Evolutionary conservation across 352 stramenopile genomes (phyloP).

Genomic region (Hyaloperonospora arabidopsidis): DNA sequence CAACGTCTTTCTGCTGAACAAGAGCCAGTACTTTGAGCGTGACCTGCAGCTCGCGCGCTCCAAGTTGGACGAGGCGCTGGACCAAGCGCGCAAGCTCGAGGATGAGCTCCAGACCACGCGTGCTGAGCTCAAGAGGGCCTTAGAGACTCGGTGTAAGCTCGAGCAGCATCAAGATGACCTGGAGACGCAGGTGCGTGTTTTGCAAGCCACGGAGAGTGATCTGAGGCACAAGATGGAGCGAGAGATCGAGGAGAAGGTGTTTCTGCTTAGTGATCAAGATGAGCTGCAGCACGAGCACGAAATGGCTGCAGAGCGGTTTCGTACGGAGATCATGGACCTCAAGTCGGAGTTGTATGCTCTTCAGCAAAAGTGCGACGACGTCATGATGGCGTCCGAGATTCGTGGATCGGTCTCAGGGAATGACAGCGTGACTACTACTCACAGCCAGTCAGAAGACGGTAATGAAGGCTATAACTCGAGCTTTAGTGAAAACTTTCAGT

Average conservation of each 20-base stretch:
- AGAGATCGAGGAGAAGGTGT: constrained; percentile 83
- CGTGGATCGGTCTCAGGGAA: constrained; percentile 23
- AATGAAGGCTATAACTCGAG: constrained; percentile 32
- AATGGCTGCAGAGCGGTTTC: constrained; percentile 65
- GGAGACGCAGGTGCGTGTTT: constrained; percentile 71
- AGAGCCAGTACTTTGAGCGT: constrained; percentile 44
- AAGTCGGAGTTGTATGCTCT: constrained; percentile 76
- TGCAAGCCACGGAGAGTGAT: constrained; percentile 72
- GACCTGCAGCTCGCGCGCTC: constrained; percentile 41
- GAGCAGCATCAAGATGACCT: constrained; percentile 77
- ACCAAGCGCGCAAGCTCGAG: constrained; percentile 46
- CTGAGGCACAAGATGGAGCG: constrained; percentile 77
- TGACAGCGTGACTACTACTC: constrained; percentile 29
- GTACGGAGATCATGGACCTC: constrained; percentile 79
- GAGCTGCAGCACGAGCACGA: constrained; percentile 78
- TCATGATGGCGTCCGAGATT: constrained; percentile 10
- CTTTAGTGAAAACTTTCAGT: constrained; percentile 31
- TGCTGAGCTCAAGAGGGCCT: constrained; percentile 30
- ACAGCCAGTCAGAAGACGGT: constrained; percentile 28
- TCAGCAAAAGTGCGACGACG: constrained; percentile 53
- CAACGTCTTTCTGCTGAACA: constrained; percentile 33
- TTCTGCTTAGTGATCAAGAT: constrained; percentile 73
- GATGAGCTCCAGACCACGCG: constrained; percentile 40
- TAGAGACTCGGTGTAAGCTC: constrained; percentile 38
- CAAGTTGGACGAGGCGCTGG: constrained; percentile 49